phyloP scores from a whole-genome alignment of 1,284 basidiomycete genomes.

The Ceratobasidium sp. region DNA sequence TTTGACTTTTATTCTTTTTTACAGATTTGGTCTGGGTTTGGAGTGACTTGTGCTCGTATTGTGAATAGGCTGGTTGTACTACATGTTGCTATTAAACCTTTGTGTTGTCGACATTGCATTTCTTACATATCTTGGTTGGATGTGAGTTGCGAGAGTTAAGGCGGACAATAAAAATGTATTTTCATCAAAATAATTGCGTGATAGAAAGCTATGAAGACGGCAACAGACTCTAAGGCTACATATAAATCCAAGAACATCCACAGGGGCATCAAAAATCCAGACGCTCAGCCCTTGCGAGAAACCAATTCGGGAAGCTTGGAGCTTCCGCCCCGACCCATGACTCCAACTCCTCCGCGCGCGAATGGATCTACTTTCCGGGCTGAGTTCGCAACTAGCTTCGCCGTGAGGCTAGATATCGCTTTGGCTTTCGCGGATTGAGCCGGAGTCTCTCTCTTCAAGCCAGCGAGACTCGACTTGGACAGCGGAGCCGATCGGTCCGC shows the following conservation, averaged over 20 bases:
- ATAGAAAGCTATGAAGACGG: not conserved
- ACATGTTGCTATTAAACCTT: conserved; percentile 43
- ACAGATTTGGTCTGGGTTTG: conserved; percentile 42
- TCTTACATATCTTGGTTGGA: conserved; percentile 28
- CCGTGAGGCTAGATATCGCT: conserved; percentile 31
- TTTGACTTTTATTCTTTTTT: conserved; percentile 43
- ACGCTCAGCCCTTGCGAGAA: conserved; percentile 14
- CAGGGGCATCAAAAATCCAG: not conserved
- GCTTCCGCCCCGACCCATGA: conserved; percentile 13
- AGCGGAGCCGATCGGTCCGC: conserved; percentile 18
- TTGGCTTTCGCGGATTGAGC: conserved; percentile 36
- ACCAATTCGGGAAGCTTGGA: conserved; percentile 27
- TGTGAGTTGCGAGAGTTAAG: conserved; percentile 11
- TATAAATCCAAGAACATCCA: not conserved
- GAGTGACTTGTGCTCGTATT: conserved; percentile 38
- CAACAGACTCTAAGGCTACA: conserved; percentile 34
- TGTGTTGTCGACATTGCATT: conserved; percentile 43
- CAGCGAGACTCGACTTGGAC: not conserved
- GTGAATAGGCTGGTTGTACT: conserved; percentile 43
- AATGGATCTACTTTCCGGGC: conserved; percentile 42
- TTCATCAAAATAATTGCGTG: too few relatives aligned
- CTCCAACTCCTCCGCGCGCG: conserved; percentile 26
- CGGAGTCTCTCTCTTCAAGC: conserved; percentile 12
- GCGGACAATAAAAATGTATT: not conserved
- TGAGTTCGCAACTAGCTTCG: conserved; percentile 31